Percentiles rank a stretch among this genome's conserved stretches.
These are phyloP conservation scores for Gossypium trilobum DNA, from an alignment of 441 rosid species.

Conservation along the genomic window DNA sequence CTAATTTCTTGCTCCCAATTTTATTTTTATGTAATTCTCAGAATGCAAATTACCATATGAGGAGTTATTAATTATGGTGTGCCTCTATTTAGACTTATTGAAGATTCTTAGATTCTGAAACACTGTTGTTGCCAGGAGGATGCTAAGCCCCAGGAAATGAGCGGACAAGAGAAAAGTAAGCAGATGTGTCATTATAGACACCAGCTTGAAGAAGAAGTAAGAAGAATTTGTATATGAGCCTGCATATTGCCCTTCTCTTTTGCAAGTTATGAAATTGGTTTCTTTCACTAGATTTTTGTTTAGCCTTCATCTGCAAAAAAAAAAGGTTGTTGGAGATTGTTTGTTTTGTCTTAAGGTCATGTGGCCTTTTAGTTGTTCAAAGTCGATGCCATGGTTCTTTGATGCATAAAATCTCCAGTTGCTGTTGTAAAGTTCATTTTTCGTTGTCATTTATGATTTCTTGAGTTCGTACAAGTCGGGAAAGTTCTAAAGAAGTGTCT, in stretches of 20 bases:
- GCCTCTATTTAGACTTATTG: constrained; percentile 2
- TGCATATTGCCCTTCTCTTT: not conserved
- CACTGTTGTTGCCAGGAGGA: constrained; percentile 29
- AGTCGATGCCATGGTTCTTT: not conserved
- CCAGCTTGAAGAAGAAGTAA: constrained; percentile 83
- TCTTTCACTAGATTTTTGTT: not conserved
- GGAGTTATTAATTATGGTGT: not conserved
- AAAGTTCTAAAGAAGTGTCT: not conserved
- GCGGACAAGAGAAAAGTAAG: constrained; percentile 34
- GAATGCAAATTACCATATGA: not conserved
- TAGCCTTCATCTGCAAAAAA: not conserved
- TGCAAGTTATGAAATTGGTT: not conserved
- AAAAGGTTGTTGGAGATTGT: not conserved
- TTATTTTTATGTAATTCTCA: not conserved
- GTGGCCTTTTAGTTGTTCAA: not conserved
- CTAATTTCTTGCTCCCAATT: not conserved
- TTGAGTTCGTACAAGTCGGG: not conserved
- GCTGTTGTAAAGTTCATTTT: not conserved
- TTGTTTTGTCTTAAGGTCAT: not conserved
- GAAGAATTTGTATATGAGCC: constrained; percentile 19
- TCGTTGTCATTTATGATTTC: constrained; percentile 2
- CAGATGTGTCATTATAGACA: constrained; percentile 37
- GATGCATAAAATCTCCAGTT: not conserved
- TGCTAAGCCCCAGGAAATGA: constrained; percentile 27
- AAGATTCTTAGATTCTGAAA: constrained; percentile 7